Evolutionary conservation across 768 basidiomycete species (phyloP).

Genomic region (Suillus spraguei): DNA sequence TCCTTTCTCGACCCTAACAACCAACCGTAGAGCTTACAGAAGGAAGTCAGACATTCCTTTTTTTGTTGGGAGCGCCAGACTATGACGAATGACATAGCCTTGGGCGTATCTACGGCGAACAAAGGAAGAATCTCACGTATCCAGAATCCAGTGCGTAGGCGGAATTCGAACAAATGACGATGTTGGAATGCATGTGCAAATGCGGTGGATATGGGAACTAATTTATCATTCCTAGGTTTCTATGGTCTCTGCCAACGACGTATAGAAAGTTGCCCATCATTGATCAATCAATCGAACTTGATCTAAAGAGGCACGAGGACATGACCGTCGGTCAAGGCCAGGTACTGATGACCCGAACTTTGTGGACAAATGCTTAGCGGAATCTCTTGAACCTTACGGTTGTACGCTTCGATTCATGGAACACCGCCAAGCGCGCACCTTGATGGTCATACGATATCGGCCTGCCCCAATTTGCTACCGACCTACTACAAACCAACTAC

Average conservation of each 20-base stretch:
- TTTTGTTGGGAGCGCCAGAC: not conserved
- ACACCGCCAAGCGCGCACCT: not conserved
- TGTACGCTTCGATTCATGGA: not conserved
- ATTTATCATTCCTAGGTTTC: conserved; percentile 2
- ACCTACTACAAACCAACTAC: not conserved
- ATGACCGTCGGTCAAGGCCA: not conserved
- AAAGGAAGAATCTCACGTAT: not conserved
- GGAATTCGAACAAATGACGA: not conserved
- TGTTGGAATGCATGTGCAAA: not conserved
- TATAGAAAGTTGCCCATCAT: not conserved
- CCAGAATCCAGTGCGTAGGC: not conserved
- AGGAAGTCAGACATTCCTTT: not conserved
- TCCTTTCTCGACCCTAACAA: not conserved
- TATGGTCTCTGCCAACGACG: not conserved
- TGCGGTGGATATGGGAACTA: not conserved
- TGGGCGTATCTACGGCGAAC: not conserved
- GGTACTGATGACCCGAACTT: not conserved
- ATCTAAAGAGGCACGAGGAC: conserved; percentile 1
- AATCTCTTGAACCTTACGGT: not conserved
- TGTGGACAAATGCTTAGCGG: not conserved
- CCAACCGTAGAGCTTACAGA: not conserved
- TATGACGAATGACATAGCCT: not conserved
- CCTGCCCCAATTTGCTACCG: not conserved
- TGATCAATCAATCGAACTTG: conserved; percentile 7
- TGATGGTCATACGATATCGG: not conserved